A percentile compares a stretch with the other conserved stretches of the same genome.
These are phyloP conservation scores for Fusarium tanahbumbuense DNA, from an alignment of 2,329 filamentous ascomycete species.

Conservation along the genomic window DNA sequence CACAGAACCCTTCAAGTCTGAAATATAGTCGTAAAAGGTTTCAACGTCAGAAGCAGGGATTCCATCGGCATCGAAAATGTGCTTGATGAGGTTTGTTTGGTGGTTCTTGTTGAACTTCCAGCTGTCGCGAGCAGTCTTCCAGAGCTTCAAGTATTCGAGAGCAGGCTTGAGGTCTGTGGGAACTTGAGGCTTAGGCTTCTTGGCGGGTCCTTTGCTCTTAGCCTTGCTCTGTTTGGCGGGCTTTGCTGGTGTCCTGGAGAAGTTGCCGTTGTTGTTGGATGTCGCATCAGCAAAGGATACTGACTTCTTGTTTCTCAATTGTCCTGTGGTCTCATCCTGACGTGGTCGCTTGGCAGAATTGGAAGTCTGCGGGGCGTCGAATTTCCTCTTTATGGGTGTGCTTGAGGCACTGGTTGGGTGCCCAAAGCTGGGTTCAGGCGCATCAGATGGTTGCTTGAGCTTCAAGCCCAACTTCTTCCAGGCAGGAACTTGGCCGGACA, in stretches of 20 bases:
- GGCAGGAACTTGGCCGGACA: conserved; percentile 64
- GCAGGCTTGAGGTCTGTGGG: conserved; percentile 68
- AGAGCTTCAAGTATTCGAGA: conserved; percentile 80
- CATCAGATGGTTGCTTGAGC: conserved; percentile 61
- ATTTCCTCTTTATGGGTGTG: conserved; percentile 55
- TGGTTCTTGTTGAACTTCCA: conserved; percentile 99
- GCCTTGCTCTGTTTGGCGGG: conserved; percentile 48
- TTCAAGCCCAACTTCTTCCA: conserved; percentile 74
- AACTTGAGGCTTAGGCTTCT: conserved; percentile 55
- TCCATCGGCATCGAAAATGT: conserved; percentile 77
- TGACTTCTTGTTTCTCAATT: conserved; percentile 58
- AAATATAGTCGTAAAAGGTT: conserved; percentile 80
- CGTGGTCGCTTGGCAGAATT: conserved; percentile 52
- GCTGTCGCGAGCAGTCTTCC: conserved; percentile 73
- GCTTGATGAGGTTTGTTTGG: conserved; percentile 86
- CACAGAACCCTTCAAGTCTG: conserved; percentile 79
- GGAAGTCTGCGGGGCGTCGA: conserved; percentile 51
- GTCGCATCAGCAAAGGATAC: conserved; percentile 61
- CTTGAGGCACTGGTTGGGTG: conserved; percentile 51
- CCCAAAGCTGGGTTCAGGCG: conserved; percentile 53
- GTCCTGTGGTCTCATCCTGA: conserved; percentile 46
- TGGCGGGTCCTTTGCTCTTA: conserved; percentile 53
- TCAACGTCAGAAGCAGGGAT: conserved; percentile 77
- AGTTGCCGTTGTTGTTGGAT: conserved; percentile 45
- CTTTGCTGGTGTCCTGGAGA: conserved; percentile 51